Conservation (phyloP, 768 basidiomycete genomes). For the Tulasnella sp. region DNA sequence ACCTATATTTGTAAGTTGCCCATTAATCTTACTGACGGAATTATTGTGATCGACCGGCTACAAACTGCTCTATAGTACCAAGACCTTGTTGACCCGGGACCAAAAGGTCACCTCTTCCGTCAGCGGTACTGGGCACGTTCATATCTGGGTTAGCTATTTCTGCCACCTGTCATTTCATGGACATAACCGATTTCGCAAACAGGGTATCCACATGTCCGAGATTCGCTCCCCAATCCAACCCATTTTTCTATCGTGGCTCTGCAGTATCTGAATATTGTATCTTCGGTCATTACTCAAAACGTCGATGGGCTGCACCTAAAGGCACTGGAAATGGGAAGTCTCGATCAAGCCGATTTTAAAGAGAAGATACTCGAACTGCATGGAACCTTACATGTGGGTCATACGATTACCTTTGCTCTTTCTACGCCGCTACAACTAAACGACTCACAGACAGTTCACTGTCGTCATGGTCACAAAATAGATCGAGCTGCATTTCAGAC, state of each 20-base stretch:
- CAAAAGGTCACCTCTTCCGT: slow-evolving; percentile 59
- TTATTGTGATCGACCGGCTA: background rate
- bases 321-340: no score
- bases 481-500: slow-evolving; percentile 60
- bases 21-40: background rate
- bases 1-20: slow-evolving; percentile 40
- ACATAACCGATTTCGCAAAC: background rate
- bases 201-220: slow-evolving; percentile 74
- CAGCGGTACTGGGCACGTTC: slow-evolving; percentile 80
- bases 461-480: slow-evolving; percentile 55
- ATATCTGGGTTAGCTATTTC: slow-evolving; percentile 38
- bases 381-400: slow-evolving; percentile 65
- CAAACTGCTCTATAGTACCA: slow-evolving; percentile 51
- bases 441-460: slow-evolving; percentile 54
- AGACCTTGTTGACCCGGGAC: slow-evolving; percentile 61
- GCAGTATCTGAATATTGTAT: slow-evolving; percentile 49
- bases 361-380: slow-evolving; percentile 69
- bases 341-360: slow-evolving; percentile 35
- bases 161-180: background rate
- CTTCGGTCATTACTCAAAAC: slow-evolving; percentile 60
- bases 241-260: slow-evolving; percentile 80
- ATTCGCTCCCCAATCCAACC: slow-evolving; percentile 73
- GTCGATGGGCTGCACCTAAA: slow-evolving; percentile 93
- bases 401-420: background rate
- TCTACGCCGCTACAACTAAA: no score